Base-by-base conservation (phyloP, 2,329 filamentous ascomycete genomes). In the Lasiodiplodia sp. region DNA sequence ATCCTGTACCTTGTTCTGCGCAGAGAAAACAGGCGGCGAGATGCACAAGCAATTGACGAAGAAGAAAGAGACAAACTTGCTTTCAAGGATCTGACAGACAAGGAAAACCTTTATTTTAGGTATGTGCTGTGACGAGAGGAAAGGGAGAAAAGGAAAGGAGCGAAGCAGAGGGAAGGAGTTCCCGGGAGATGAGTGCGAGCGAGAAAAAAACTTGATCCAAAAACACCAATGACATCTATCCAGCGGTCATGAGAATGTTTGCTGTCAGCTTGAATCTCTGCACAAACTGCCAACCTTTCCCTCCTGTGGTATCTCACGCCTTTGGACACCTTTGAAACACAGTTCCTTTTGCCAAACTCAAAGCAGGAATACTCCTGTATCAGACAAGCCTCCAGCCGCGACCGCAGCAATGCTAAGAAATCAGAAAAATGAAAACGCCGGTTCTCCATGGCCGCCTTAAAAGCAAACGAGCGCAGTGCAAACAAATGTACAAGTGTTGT, bases 71-170 rank as follows among this genome's bases (percentile, higher is more conserved):
- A 87, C 57, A 87, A 87, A 71, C 74, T 90, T 64, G 89, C 89
- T 0, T 92, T 92, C 69, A 84, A 87, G 66, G 89, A 92, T 74
- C 77, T 91, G 71, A 92, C 90, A 0, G 90, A 92, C 72, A 88
- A 87, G 75, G 82, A 92, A 77, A 92, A 92, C 72, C 84, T 85
- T 1, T 89, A 89, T 74, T 92, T 92, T 72, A 81, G 85, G 72
- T 92, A 92, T 71, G 86, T 85, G 0, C 75, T 86, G 66, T 86
- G 74, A 74, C 68, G 70, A 74, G 73, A 72, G 23, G 37, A 37
- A 47, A 38, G 58, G 70, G 69, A 68, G 67, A 64, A 53, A 71
- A 57, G 68, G 67, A 68, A 69, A 31, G 14, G 62, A 52, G 44
- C 28, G 44, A 21, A 34, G n/a, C 21, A 49, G 62, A n/a, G 47